Evolutionary conservation across 208 protist genomes (phyloP).

Genomic region (Balamuthia mandrillaris): DNA sequence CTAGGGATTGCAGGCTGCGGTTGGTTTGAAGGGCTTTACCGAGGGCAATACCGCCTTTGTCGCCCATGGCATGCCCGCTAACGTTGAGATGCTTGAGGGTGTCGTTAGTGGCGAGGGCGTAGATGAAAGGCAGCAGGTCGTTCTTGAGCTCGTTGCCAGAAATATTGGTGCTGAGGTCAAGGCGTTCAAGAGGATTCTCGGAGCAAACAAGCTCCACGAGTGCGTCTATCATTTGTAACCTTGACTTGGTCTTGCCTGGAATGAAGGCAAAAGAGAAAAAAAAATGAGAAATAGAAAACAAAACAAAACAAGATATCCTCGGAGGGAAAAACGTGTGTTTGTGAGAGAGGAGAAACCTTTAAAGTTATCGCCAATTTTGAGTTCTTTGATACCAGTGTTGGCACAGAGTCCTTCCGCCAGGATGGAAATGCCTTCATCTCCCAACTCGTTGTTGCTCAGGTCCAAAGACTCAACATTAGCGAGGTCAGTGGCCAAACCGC

Average conservation of each 20-base stretch:
- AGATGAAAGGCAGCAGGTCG: constrained; percentile 58
- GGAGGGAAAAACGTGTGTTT: too few species aligned
- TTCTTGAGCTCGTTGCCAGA: constrained; percentile 10
- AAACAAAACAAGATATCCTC: too few species aligned
- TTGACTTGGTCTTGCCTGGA: constrained; percentile 25
- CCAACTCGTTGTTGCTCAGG: constrained; percentile 58
- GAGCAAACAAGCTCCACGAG: background rate
- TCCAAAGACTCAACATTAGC: constrained; percentile 46
- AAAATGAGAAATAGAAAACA: background rate
- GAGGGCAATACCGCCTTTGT: constrained; percentile 44
- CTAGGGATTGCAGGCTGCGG: constrained; percentile 48
- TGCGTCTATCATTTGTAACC: background rate
- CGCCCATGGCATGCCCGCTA: constrained; percentile 52
- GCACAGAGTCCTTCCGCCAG: constrained; percentile 46
- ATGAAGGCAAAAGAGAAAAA: constrained; percentile 26
- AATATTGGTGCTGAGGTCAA: background rate
- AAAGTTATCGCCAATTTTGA: constrained; percentile 40
- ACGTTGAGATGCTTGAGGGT: constrained; percentile 54
- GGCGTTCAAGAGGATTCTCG: background rate
- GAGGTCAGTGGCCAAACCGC: constrained; percentile 42
- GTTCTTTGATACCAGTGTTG: constrained; percentile 44
- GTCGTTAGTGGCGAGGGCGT: constrained; percentile 51
- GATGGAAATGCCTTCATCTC: constrained; percentile 58
- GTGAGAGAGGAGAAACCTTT: too few species aligned
- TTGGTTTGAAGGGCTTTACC: constrained; percentile 63